Evolutionary conservation across 768 basidiomycete genomes (phyloP).

Genomic region (Gyrodon lividus): DNA sequence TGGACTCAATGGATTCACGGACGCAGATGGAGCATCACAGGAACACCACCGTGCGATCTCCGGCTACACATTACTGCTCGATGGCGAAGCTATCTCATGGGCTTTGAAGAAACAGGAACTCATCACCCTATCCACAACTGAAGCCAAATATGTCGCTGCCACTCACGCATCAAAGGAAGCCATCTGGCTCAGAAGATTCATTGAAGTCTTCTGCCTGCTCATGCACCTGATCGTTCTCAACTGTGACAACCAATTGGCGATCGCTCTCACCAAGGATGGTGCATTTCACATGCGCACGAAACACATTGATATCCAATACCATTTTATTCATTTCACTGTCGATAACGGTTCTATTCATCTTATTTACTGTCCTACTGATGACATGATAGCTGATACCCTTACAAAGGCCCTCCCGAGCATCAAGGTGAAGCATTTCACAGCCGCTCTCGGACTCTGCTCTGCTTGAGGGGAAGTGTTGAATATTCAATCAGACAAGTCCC

Average conservation of each 20-base stretch:
- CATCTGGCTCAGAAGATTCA: constrained; percentile 31
- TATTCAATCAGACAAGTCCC: too few relatives aligned
- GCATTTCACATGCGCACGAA: constrained; percentile 23
- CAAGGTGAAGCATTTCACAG: not conserved
- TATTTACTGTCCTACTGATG: not conserved
- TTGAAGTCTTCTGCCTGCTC: constrained; percentile 27
- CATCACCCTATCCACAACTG: constrained; percentile 40
- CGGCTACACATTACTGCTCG: constrained; percentile 25
- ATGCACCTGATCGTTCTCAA: constrained; percentile 24
- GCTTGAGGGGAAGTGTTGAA: too few relatives aligned
- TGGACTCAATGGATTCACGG: not conserved
- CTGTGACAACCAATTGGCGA: constrained; percentile 38
- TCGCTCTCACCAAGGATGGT: constrained; percentile 30
- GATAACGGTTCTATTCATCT: constrained; percentile 24
- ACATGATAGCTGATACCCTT: constrained; percentile 35
- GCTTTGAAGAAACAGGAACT: constrained; percentile 34
- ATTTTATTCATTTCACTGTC: constrained; percentile 29
- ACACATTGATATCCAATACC: constrained; percentile 38
- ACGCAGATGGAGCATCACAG: constrained; percentile 17
- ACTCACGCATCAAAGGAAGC: constrained; percentile 31
- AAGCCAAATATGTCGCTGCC: constrained; percentile 41
- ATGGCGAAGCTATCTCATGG: constrained; percentile 34
- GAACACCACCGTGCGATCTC: constrained; percentile 28
- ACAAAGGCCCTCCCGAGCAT: constrained; percentile 29
- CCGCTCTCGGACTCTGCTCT: not conserved